Percentiles rank a stretch among this genome's conserved stretches.
Conservation (phyloP, 2,329 filamentous ascomycete genomes). For the Pezizomycotina sp. region DNA sequence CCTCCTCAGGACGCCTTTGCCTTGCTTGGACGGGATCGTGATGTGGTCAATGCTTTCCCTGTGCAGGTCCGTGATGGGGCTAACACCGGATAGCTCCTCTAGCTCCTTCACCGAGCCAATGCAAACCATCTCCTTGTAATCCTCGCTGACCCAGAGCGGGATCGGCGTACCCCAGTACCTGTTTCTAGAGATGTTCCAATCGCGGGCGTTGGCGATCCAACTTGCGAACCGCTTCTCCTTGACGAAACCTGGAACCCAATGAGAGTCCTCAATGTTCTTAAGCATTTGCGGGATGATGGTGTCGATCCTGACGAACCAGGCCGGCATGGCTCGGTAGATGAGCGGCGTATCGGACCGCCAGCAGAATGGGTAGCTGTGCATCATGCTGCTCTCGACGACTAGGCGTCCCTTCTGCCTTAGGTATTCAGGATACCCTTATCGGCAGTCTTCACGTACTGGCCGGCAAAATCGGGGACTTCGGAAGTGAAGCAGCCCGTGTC, state of each 20-base stretch:
- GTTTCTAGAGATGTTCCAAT: slow-evolving; percentile 92
- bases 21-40: slow-evolving; percentile 77
- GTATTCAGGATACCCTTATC: slow-evolving; percentile 88
- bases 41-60: slow-evolving; percentile 87
- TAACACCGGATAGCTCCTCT: slow-evolving; percentile 72
- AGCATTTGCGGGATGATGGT: slow-evolving; percentile 75
- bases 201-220: slow-evolving; percentile 79
- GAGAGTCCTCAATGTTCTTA: slow-evolving; percentile 71
- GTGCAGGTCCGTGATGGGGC: slow-evolving; percentile 71
- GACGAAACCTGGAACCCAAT: slow-evolving; percentile 82
- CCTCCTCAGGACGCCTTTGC: slow-evolving; percentile 65
- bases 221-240: slow-evolving; percentile 82
- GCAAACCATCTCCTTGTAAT: slow-evolving; percentile 71
- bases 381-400: slow-evolving; percentile 71
- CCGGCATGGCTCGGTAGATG: slow-evolving; percentile 80
- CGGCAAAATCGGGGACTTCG: slow-evolving; percentile 63
- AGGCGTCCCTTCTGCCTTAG: slow-evolving; percentile 61
- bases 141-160: slow-evolving; percentile 80
- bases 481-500: slow-evolving; percentile 63
- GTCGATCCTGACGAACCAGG: slow-evolving; percentile 85
- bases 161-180: slow-evolving; percentile 92
- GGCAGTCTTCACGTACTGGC: slow-evolving; percentile 77
- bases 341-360: slow-evolving; percentile 88
- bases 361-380: slow-evolving; percentile 86
- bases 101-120: slow-evolving; percentile 73